Evolutionary conservation across 2,329 filamentous ascomycete species (phyloP), one percentile per base, ranked within the genome.

Genomic region (Aspergillus tamarii): DNA sequence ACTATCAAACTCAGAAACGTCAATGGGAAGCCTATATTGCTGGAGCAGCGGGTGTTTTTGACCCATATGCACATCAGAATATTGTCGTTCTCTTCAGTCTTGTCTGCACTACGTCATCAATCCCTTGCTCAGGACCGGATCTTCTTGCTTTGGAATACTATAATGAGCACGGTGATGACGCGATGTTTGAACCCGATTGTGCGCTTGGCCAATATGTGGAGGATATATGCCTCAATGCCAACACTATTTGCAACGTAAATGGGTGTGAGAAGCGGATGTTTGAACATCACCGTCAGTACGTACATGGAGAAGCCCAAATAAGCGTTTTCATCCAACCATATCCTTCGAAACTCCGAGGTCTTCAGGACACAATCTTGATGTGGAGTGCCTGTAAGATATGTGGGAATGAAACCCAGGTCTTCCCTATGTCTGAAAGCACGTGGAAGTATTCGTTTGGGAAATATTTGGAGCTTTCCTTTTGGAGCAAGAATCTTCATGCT

Each of bases 361-460:
- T 89, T 78, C 85, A 87, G 75, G 88, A 92, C 67, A 91, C 89
- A 3, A 96, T 99, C 61, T 87, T 94, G 62, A 97, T 99, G 93
- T 99, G 96, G 96, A 98, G 93, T 69, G 93, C 91, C 70, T 99
- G 95, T 82, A 95, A 96, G 72, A 85, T 92, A 34, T 99, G 96
- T 77, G 90, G 92, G 59, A 92, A 92, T 69, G 94, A 98, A 75
- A 96, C 94, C 0, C 91, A 93, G 45, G 89, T 94, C 55, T 91
- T 92, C 69, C 89, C 90, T 36, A 97, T 99, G 93, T 97, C 94
- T 0, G 89, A 93, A 62, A 93, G 89, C 71, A 96, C 94, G 0
- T 99, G 93, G 91, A 97, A 96, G 76, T 99, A 99, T 76, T 99
- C 95, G 0, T 96, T 99, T 73, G 95, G 93, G 12, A 99, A 99